Conservation (phyloP, 2,329 filamentous ascomycete species). For the Arthroderma uncinatum region DNA sequence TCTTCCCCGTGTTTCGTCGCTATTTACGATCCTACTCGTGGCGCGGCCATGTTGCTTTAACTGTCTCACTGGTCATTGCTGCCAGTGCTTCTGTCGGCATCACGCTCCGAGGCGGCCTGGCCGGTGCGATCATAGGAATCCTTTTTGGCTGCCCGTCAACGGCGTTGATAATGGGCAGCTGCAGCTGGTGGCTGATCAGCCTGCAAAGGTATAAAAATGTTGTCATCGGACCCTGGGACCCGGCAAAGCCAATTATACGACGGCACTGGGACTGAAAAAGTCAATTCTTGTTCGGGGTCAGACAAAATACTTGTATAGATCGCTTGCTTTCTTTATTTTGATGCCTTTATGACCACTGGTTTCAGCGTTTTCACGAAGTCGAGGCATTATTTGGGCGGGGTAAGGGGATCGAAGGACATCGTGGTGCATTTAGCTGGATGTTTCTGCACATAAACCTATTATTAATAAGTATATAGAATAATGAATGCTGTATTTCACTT, state of each 20-base stretch:
- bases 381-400: background rate
- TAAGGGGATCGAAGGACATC: background rate
- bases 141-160: conserved; percentile 64
- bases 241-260: conserved; percentile 58
- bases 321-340: background rate
- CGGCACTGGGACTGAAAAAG: conserved; percentile 31
- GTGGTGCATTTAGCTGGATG: background rate
- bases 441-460: background rate
- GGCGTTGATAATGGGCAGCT: conserved; percentile 74
- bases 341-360: background rate
- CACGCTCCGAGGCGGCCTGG: conserved; percentile 43
- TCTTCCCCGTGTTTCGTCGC: conserved; percentile 94
- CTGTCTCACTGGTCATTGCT: conserved; percentile 61
- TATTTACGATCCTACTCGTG: conserved; percentile 74
- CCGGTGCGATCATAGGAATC: conserved; percentile 57
- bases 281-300: background rate
- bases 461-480: background rate
- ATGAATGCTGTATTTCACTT: background rate
- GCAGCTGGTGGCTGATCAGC: conserved; percentile 95
- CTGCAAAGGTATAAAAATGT: conserved; percentile 99
- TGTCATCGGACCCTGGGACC: conserved; percentile 96
- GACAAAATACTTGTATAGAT: background rate
- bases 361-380: background rate
- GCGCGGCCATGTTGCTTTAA: conserved; percentile 67
- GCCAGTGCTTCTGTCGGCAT: conserved; percentile 68